Conservation (phyloP, 257 asterid species). For the Nicotiana paniculata region DNA sequence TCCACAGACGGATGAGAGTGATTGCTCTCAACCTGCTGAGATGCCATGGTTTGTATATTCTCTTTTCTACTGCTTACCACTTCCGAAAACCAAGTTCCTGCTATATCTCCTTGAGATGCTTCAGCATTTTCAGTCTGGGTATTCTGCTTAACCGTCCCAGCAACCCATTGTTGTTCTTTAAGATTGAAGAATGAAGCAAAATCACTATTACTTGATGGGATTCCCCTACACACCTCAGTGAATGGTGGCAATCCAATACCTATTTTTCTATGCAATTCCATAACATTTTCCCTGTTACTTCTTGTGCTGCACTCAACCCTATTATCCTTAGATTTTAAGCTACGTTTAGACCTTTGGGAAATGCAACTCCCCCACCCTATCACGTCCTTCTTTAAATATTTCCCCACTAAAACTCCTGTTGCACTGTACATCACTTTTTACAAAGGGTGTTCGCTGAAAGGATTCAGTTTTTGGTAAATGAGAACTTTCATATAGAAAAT, state of each 20-base stretch:
- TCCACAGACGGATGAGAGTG: slow-evolving; percentile 13
- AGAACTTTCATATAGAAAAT: slow-evolving; percentile 48
- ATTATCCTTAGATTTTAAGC: slow-evolving; percentile 27
- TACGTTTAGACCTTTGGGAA: slow-evolving; percentile 22
- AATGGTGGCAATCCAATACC: neutral
- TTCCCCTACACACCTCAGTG: slow-evolving; percentile 23
- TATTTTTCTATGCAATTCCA: slow-evolving; percentile 23
- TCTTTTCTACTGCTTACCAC: slow-evolving; percentile 24
- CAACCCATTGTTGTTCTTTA: slow-evolving; percentile 10
- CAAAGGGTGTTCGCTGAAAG: slow-evolving; percentile 27
- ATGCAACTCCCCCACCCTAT: slow-evolving; percentile 19
- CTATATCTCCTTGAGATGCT: slow-evolving; percentile 31
- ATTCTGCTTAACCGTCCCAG: slow-evolving; percentile 23
- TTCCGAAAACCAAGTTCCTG: slow-evolving; percentile 25
- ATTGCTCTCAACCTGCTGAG: slow-evolving; percentile 31
- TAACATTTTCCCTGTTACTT: slow-evolving; percentile 20
- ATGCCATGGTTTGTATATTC: slow-evolving; percentile 29
- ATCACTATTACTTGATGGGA: slow-evolving; percentile 11
- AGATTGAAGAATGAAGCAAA: slow-evolving; percentile 25
- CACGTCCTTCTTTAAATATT: slow-evolving; percentile 21
- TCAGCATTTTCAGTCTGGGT: slow-evolving; percentile 25
- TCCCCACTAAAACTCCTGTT: slow-evolving; percentile 43
- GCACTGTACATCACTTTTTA: slow-evolving; percentile 45
- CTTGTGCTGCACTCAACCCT: slow-evolving; percentile 26
- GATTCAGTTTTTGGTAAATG: slow-evolving; percentile 31